These are phyloP conservation scores for Ceratobasidium papillatum DNA, from an alignment of 1,284 basidiomycete genomes.

Conservation along the genomic window DNA sequence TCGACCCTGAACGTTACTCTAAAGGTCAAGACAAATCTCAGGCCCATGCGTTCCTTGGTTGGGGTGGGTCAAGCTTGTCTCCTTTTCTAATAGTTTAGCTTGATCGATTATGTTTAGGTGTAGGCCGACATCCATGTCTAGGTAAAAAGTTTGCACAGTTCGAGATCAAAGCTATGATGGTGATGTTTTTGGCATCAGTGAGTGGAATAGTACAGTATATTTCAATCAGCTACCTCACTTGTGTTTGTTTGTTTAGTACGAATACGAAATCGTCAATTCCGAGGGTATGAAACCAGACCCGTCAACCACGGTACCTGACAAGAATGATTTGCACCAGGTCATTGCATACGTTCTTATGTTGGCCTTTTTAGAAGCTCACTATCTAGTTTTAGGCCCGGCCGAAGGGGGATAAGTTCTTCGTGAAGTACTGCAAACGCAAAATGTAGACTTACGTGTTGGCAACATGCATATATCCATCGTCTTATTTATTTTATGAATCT, in stretches of 20 bases:
- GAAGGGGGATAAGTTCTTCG: too few species aligned
- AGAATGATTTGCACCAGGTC: constrained; percentile 29
- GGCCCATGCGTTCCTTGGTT: constrained; percentile 16
- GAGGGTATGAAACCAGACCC: constrained; percentile 4
- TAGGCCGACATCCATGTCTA: constrained; percentile 15
- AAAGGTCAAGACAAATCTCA: constrained; percentile 21
- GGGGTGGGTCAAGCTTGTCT: constrained; percentile 1
- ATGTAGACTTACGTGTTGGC: too few species aligned
- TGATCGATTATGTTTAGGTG: background rate
- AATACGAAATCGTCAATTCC: constrained; percentile 4
- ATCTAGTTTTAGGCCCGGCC: too few species aligned
- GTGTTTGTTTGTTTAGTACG: background rate
- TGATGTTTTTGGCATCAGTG: constrained; percentile 18
- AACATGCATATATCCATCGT: too few species aligned
- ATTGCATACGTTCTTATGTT: too few species aligned
- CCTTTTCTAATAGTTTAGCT: background rate
- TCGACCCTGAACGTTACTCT: constrained; percentile 10
- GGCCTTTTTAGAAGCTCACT: too few species aligned
- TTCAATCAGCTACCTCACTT: background rate
- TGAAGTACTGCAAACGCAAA: too few species aligned
- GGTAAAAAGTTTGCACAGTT: constrained; percentile 19
- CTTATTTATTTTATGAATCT: too few species aligned
- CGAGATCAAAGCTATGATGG: constrained; percentile 18
- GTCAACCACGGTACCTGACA: constrained; percentile 20
- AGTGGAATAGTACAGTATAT: background rate